Conservation (phyloP, 495 filamentous ascomycete species). For the Podospora comata region DNA sequence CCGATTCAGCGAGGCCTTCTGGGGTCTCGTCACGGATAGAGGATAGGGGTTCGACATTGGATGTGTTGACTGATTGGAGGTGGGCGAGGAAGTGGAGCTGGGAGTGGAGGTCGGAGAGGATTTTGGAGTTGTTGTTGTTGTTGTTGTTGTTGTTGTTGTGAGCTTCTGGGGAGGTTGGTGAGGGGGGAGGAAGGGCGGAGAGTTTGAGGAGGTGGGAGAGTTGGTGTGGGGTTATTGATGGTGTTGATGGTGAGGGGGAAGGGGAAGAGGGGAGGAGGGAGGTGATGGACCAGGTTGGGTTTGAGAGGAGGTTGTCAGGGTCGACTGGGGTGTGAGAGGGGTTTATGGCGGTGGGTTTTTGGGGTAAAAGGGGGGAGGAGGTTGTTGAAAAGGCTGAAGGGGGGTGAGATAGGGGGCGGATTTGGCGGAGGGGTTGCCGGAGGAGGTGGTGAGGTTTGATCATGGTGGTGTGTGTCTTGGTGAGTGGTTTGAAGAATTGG, state of each 20-base stretch:
- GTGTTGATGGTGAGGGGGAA: slow-evolving; percentile 29
- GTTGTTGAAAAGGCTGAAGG: not conserved
- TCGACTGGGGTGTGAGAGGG: slow-evolving; percentile 1
- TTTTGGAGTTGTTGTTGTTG: slow-evolving; percentile 29
- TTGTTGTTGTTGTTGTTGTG: no score
- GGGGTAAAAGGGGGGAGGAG: slow-evolving; percentile 17
- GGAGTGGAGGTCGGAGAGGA: slow-evolving; percentile 70
- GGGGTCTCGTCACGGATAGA: slow-evolving; percentile 79
- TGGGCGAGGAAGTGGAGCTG: slow-evolving; percentile 87
- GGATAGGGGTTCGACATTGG: slow-evolving; percentile 61
- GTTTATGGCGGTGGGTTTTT: not conserved
- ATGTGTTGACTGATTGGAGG: slow-evolving; percentile 76
- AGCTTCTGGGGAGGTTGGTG: slow-evolving; percentile 39
- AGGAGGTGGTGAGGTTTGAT: not conserved
- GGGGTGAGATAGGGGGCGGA: not conserved
- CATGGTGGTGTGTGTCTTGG: not conserved
- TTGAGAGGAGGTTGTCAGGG: slow-evolving; percentile 53
- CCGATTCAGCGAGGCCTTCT: slow-evolving; percentile 39
- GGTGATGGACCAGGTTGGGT: slow-evolving; percentile 81
- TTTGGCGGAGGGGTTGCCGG: slow-evolving; percentile 7
- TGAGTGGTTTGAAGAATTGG: no score
- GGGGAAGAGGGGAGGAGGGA: slow-evolving; percentile 59
- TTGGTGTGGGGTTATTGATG: slow-evolving; percentile 40
- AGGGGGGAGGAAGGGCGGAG: slow-evolving; percentile 71
- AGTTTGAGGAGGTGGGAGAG: slow-evolving; percentile 86